Evolutionary conservation across 2,329 filamentous ascomycete genomes (phyloP).

Genomic region (Ophiostoma pallidulum): DNA sequence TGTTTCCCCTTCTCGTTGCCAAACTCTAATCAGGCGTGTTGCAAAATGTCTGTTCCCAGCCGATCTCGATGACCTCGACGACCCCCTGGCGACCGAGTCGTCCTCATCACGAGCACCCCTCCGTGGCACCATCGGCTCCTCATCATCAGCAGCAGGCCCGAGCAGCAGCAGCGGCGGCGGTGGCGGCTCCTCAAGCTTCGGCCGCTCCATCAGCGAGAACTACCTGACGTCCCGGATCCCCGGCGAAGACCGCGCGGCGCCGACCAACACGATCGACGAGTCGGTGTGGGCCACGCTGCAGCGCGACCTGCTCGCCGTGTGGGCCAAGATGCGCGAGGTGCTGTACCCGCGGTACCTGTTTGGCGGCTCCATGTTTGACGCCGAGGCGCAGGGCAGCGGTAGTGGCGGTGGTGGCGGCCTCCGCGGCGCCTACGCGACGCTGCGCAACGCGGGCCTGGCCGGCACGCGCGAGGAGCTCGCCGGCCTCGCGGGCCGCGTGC

Average conservation of each 20-base stretch:
- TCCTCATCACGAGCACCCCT: conserved; percentile 65
- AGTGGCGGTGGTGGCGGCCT: conserved; percentile 21
- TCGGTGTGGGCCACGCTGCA: conserved; percentile 95
- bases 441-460: conserved; percentile 48
- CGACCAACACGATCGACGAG: conserved; percentile 93
- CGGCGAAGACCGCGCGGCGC: conserved; percentile 83
- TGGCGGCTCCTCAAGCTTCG: conserved; percentile 27
- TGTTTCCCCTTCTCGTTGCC: neutral
- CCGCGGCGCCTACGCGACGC: conserved; percentile 52
- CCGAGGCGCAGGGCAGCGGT: conserved; percentile 30
- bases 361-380: conserved; percentile 55
- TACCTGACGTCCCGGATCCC: conserved; percentile 85
- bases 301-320: conserved; percentile 82
- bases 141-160: conserved; percentile 66
- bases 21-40: too few relatives aligned
- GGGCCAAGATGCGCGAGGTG: conserved; percentile 97
- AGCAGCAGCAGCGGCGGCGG: conserved; percentile 43
- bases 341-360: conserved; percentile 93
- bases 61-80: conserved; percentile 86
- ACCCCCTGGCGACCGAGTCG: conserved; percentile 58
- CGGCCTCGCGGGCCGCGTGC: conserved; percentile 50
- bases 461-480: conserved; percentile 54
- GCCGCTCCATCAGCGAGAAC: conserved; percentile 55
- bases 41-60: conserved; percentile 35
- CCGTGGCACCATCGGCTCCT: conserved; percentile 71